phyloP scores from a whole-genome alignment of 2,329 filamentous ascomycete genomes.

The Xylariaceae sp. region DNA sequence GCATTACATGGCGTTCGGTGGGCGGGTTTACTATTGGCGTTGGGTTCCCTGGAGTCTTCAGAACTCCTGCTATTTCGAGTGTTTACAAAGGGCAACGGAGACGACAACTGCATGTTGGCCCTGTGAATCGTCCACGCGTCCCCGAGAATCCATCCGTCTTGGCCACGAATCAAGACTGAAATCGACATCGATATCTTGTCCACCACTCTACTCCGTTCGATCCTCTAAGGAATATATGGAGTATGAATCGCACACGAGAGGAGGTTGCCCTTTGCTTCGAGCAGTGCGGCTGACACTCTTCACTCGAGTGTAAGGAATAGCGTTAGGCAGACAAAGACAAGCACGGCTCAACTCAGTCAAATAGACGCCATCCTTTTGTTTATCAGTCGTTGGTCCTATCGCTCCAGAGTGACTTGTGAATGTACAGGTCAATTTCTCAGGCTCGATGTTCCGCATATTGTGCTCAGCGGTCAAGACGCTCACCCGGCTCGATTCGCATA shows the following conservation, averaged over 20 bases:
- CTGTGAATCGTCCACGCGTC: neutral
- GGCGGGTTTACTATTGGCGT: slow-evolving; percentile 23
- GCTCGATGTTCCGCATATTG: neutral
- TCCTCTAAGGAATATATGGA: neutral
- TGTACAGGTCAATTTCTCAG: neutral
- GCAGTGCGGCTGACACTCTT: neutral
- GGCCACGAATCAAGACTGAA: neutral
- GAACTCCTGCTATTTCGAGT: slow-evolving; percentile 3
- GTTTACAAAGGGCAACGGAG: neutral
- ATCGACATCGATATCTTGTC: neutral
- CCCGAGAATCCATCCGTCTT: neutral
- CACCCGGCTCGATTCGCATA: neutral
- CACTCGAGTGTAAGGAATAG: neutral
- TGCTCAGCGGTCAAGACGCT: neutral
- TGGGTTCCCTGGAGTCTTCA: slow-evolving; percentile 7
- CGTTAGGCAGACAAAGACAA: neutral
- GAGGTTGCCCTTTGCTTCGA: neutral
- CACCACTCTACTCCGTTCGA: neutral
- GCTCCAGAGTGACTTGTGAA: neutral
- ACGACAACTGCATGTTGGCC: neutral
- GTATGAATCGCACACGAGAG: neutral
- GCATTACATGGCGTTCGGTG: slow-evolving; percentile 32
- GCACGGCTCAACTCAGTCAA: neutral
- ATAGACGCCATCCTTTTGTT: neutral
- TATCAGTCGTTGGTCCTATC: neutral